These are phyloP conservation scores for Solanum dulcamara DNA, from an alignment of 257 asterid genomes.

Conservation along the genomic window DNA sequence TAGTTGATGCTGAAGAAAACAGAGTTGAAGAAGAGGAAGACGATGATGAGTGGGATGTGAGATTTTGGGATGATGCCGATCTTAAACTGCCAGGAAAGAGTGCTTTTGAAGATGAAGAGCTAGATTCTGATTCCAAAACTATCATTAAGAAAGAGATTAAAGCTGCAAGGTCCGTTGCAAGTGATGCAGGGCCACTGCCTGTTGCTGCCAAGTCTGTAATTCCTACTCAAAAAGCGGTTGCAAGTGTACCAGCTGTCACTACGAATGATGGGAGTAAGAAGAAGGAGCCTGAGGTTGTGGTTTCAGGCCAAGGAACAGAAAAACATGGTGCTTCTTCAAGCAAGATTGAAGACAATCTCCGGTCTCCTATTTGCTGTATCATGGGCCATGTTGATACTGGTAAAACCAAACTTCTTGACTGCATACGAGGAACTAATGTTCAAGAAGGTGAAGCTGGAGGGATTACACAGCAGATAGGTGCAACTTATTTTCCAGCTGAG, in stretches of 20 bases:
- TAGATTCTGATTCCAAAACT: slow-evolving; percentile 60
- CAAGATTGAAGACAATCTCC: slow-evolving; percentile 37
- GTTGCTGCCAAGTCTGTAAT: slow-evolving; percentile 21
- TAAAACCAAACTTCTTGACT: slow-evolving; percentile 90
- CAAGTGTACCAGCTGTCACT: slow-evolving; percentile 1
- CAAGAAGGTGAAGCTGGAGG: slow-evolving; percentile 99
- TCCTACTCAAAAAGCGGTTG: slow-evolving; percentile 13
- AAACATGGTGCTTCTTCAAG: slow-evolving; percentile 11
- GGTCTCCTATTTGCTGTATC: slow-evolving; percentile 97
- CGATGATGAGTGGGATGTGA: slow-evolving; percentile 93
- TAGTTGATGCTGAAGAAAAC: slow-evolving; percentile 40
- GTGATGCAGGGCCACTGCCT: not conserved
- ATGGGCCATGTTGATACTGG: slow-evolving; percentile 99
- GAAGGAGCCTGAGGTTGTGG: slow-evolving; percentile 21
- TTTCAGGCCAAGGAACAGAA: not conserved
- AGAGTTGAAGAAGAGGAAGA: slow-evolving; percentile 18
- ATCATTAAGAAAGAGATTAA: slow-evolving; percentile 36
- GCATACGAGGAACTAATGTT: slow-evolving; percentile 94
- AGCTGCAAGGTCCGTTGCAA: not conserved
- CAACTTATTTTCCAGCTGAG: slow-evolving; percentile 92
- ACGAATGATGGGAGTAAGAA: slow-evolving; percentile 20
- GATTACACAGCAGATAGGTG: slow-evolving; percentile 96
- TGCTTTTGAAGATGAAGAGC: slow-evolving; percentile 80
- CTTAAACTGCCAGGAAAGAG: slow-evolving; percentile 69
- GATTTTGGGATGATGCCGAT: slow-evolving; percentile 94